Conservation (phyloP, 257 asterid species). For the Galeopsis tetrahit region DNA sequence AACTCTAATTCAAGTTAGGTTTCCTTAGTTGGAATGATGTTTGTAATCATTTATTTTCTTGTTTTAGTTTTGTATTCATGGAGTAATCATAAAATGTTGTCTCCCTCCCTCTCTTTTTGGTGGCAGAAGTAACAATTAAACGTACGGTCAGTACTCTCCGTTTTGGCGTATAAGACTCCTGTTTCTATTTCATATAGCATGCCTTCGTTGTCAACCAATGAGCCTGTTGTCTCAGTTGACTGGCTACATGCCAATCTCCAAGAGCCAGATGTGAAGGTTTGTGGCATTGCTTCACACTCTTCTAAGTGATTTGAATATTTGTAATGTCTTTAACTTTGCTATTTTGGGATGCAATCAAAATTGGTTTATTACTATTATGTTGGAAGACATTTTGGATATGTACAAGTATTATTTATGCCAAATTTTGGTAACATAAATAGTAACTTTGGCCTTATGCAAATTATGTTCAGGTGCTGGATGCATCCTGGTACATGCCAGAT, state of each 20-base stretch:
- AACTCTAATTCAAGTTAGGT: background rate
- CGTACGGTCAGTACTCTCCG: constrained; percentile 37
- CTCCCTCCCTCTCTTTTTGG: background rate
- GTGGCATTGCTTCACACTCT: constrained; percentile 3
- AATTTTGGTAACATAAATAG: background rate
- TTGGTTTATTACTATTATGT: background rate
- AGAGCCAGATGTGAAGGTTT: constrained; percentile 82
- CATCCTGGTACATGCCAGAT: constrained; percentile 99
- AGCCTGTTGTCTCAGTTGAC: constrained; percentile 92
- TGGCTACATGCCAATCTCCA: constrained; percentile 91
- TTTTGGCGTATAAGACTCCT: constrained; percentile 41
- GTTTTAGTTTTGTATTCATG: constrained; percentile 21
- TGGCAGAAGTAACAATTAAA: constrained; percentile 18
- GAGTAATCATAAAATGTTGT: constrained; percentile 52
- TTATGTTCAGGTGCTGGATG: constrained; percentile 80
- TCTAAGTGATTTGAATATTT: constrained; percentile 1
- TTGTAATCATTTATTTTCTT: constrained; percentile 2
- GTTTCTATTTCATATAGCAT: constrained; percentile 41
- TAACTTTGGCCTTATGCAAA: background rate
- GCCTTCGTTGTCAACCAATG: constrained; percentile 56
- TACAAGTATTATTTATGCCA: background rate
- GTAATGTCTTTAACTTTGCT: background rate
- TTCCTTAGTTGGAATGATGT: constrained; percentile 23
- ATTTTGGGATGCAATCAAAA: background rate
- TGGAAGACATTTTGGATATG: background rate